Evolutionary conservation across 306 rosid genomes (phyloP), one percentile per base, ranked within the genome.

Genomic region (Prunus davidiana): DNA sequence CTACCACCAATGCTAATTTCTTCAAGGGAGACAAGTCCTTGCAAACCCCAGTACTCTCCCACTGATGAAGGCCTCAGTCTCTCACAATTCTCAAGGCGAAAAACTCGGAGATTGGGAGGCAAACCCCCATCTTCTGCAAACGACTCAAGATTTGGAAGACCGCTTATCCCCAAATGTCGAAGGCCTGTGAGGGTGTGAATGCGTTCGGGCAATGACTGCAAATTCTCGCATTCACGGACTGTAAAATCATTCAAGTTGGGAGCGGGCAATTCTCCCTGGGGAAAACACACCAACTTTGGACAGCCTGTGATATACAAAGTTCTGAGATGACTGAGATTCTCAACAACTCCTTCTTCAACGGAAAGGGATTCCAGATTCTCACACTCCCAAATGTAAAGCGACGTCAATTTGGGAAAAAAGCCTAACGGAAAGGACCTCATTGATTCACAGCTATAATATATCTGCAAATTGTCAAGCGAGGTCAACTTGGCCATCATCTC

Each of bases 81-180:
- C 25, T 56, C 62, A 56, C 62, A 56, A 8, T 4, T 22, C 3
- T 4, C 0, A 30, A 24, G 24, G 0, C 0, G 0, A 0, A 61
- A 61, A 4, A 1, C 2, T 6, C 11, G 19, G 0, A 61, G 41
- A 34, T 27, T 27, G 66, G 66, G 10, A 14, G 66, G 66, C 66
- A 61, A 27, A 61, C 41, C 66, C 66, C 41, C 41, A 32, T 32
- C 38, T 14, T 61, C 10, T 61, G 41, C 66, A 61, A 61, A 25
- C 14, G 66, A 61, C 41, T 2, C 41, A 1, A 61, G 11, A 27
- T 61, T 61, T 61, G 66, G 66, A 61, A 61, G 30, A 61, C 27
- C 3, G 2, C 2, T 2, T 12, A 27, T 27, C 0, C 2, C 0
- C 11, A 61, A 14, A 5, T 0, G 3, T 2, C 1, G 66, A 27